Evolutionary conservation across 139 green algal species (phyloP), one percentile per base, ranked within the genome.

Genomic region (Yamagishiella unicocca): DNA sequence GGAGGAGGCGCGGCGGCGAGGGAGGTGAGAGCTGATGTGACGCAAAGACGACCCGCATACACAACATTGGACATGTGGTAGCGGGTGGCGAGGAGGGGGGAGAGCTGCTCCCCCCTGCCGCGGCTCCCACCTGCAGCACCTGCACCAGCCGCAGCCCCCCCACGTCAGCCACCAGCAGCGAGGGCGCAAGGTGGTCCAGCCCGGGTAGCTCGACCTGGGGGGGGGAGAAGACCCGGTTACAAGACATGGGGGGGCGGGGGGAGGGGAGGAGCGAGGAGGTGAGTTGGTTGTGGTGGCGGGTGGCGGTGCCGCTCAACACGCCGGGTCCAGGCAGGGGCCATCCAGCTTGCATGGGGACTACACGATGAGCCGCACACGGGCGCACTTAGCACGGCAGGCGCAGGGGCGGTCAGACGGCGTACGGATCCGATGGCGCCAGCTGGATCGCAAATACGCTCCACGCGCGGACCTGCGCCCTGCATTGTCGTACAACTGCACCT

Each of bases 151-250:
- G 73, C 17, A 46, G 40, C 4, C 76, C 83, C 8, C 67, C 86
- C n/a, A 82, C 37, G 27, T 83, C 82, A 6, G 81, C 76, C 82
- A 92, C 68, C n/a, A 92, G 76, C 66, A 92, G 82, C 29, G 90
- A 92, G 6, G 77, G 24, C 12, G 46, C 24, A 7, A n/a, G 58
- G 40, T 80, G 40, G 19, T 79, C 45, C 76, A 90, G 80, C 22
- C 90, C 86, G 14, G 75, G 37, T 43, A 90, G 76, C 29, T 21
- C n/a, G 27, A 90, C 25, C 85, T 92, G 84, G 31, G 4, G 42
- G 42, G 29, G 1, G 43, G 50, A n/a, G 50, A 12, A 90, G 68
- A n/a, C 89, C 84, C 25, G 79, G 31, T 37, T 86, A 73, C 24
- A 1, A 4, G 33, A 90, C 19, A 78, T 92, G 82, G 12, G 46